Conservation (phyloP, 805 yeast species). For the Kuraishia ogatae region DNA sequence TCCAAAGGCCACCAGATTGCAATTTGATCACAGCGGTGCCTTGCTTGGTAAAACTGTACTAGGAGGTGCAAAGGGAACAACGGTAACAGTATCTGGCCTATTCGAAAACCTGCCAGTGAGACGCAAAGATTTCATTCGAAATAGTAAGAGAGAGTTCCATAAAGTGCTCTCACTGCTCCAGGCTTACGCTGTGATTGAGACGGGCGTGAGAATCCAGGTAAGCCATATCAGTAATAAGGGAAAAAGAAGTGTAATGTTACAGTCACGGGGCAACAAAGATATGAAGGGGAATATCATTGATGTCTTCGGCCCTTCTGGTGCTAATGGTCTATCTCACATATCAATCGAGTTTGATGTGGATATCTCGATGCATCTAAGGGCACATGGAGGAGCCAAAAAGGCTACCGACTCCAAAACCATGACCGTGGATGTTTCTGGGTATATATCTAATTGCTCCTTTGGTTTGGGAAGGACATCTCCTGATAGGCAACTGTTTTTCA, state of each 20-base stretch:
- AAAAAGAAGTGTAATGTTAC: conserved; percentile 45
- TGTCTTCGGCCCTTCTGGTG: conserved; percentile 63
- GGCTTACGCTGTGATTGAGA: conserved; percentile 55
- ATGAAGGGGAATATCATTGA: conserved; percentile 52
- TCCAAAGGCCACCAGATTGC: conserved; percentile 52
- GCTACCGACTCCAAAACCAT: conserved; percentile 15
- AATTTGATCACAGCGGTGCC: conserved; percentile 47
- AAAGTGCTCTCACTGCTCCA: conserved; percentile 58
- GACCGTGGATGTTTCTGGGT: conserved; percentile 41
- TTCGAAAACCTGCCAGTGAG: conserved; percentile 78
- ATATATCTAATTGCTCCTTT: conserved; percentile 66
- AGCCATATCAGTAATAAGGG: conserved; percentile 39
- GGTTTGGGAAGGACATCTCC: conserved; percentile 66
- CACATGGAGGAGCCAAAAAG: background rate
- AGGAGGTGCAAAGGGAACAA: conserved; percentile 64
- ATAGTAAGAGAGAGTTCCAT: conserved; percentile 61
- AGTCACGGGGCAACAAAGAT: conserved; percentile 43
- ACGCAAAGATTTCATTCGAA: conserved; percentile 59
- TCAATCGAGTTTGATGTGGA: conserved; percentile 30
- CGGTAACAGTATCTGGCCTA: conserved; percentile 45
- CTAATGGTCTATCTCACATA: conserved; percentile 47
- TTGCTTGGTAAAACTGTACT: conserved; percentile 26
- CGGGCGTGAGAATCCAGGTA: conserved; percentile 51
- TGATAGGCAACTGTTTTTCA: conserved; percentile 68
- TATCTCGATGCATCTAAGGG: conserved; percentile 14